Base-by-base conservation (phyloP, 2,329 filamentous ascomycete genomes). In the Botrytis pseudocinerea region DNA sequence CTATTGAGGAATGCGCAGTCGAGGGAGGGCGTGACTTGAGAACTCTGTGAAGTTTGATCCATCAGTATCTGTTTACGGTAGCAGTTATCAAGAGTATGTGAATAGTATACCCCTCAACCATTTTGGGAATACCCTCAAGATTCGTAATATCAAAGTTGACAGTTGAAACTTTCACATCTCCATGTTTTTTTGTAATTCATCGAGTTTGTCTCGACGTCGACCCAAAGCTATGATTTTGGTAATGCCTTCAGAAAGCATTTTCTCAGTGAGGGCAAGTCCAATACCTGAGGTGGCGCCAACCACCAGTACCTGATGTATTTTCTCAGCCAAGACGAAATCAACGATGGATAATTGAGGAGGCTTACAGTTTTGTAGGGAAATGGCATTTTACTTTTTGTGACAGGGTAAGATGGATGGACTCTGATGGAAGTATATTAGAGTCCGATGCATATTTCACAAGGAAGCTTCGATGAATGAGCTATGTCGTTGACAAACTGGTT, bases 251-350 rank as follows among this genome's bases (percentile, higher is more conserved):
- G 82, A 77, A 60, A 89, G 76, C 68, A 87, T 79, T 18, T 81
- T 82, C 63, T 83, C 80, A 4, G 80, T 79, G 71, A 88, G 81
- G 5, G 83, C 85, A 62, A 76, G 78, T 70, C 87, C 87, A 69
- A 89, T 89, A 57, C 87, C 87, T 0, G 85, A 83, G 0, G 87
- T 88, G n/a, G 86, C 86, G 18, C 87, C 87, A 54, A 89, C 81
- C 62, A 90, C 78, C 70, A 90, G 84, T 38, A 88, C 82, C 54
- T 85, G 85, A 66, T 87, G 87, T 14, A 4, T 22, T 22, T 8
- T 68, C 16, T 68, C 6, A 54, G 64, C 7, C 20, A 68, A 18
- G 46, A 4, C 38, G 16, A 40, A 61, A 2, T 18, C 16, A 7
- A 38, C 2, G 35, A 6, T 10, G 32, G 9, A 4, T 28, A 2